Percentiles rank a stretch among this genome's conserved stretches.
Conservation (phyloP, 305 asterid genomes). For the Fraxinus sp. region DNA sequence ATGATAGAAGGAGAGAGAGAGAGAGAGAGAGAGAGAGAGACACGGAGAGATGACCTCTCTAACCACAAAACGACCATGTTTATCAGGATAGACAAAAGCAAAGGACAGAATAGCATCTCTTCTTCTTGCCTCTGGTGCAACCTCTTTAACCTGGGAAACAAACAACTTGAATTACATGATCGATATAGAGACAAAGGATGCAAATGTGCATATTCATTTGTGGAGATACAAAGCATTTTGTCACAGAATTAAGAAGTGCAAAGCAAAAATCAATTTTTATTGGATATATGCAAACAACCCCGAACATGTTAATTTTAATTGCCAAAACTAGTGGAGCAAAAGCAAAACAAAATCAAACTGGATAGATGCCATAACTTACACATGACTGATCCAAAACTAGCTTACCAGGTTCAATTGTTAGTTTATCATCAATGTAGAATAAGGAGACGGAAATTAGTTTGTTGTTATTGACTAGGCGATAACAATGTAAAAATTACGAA, state of each 20-base stretch:
- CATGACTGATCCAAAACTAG: background rate
- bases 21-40: constrained; percentile 12
- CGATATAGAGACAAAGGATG: background rate
- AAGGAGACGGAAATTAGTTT: background rate
- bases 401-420: constrained; percentile 1
- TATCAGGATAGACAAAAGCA: constrained; percentile 89
- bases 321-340: background rate
- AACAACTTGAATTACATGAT: background rate
- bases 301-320: background rate
- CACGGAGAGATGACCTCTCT: constrained; percentile 55
- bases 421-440: background rate
- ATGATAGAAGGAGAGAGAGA: too few relatives aligned
- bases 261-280: background rate
- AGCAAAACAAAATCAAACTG: background rate
- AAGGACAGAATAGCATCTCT: constrained; percentile 84
- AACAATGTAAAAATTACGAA: background rate
- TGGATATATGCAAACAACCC: background rate
- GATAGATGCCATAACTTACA: background rate
- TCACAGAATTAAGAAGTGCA: background rate
- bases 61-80: constrained; percentile 82
- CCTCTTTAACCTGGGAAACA: constrained; percentile 81
- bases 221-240: background rate
- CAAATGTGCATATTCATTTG: background rate
- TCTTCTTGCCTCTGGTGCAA: constrained; percentile 93
- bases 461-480: background rate